phyloP scores from a whole-genome alignment of 345 rosid species.

The Eucalyptus brandiana region DNA sequence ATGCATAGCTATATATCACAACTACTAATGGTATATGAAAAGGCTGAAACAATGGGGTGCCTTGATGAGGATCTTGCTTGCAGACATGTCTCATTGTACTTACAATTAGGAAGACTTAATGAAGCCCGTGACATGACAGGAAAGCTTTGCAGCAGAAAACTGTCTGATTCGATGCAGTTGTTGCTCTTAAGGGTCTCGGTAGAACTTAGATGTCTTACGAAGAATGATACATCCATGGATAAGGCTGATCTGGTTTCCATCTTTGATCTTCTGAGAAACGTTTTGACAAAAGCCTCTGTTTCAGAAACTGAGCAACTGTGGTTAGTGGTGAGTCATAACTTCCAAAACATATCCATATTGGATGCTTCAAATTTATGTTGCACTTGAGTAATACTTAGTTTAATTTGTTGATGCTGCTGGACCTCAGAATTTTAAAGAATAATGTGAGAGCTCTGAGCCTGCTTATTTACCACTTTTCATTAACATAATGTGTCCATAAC shows the following conservation, averaged over 20 bases:
- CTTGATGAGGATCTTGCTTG: conserved; percentile 61
- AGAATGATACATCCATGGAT: conserved; percentile 9
- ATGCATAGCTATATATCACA: conserved; percentile 22
- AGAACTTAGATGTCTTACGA: conserved; percentile 35
- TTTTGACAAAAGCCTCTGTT: conserved; percentile 31
- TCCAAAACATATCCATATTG: not conserved
- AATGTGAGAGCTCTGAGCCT: not conserved
- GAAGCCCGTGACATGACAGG: conserved; percentile 56
- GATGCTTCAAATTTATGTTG: not conserved
- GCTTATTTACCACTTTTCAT: not conserved
- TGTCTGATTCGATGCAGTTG: conserved; percentile 41
- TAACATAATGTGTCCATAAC: not conserved
- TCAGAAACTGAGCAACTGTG: conserved; percentile 73
- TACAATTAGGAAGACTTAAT: conserved; percentile 43
- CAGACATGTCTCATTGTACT: conserved; percentile 47
- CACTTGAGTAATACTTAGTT: not conserved
- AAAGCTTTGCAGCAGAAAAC: conserved; percentile 45
- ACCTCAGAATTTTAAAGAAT: not conserved
- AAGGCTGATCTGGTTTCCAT: conserved; percentile 32
- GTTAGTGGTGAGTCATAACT: conserved; percentile 50
- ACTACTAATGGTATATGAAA: conserved; percentile 40
- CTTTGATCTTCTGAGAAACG: conserved; percentile 38
- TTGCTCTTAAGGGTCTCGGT: conserved; percentile 51
- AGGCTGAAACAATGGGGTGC: conserved; percentile 51
- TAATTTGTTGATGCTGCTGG: not conserved